phyloP scores from a whole-genome alignment of 306 rosid species.

The Oxytropis ochrocephala region DNA sequence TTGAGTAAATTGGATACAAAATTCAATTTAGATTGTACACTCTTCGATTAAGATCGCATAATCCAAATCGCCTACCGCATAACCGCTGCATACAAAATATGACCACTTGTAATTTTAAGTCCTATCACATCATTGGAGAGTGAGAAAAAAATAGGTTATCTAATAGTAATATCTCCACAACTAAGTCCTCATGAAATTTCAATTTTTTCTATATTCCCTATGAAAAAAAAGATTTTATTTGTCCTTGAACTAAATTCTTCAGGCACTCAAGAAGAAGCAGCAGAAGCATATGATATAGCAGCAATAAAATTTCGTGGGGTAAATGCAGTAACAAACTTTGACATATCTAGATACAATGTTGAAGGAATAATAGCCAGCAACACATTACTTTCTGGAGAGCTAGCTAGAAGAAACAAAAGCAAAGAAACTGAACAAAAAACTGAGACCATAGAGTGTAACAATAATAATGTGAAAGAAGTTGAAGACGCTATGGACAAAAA shows the following conservation, averaged over 20 bases:
- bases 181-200: neutral
- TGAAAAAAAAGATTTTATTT: too few species aligned
- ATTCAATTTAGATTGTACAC: too few species aligned
- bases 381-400: conserved; percentile 63
- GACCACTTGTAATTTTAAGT: too few species aligned
- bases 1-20: too few species aligned
- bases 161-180: too few species aligned
- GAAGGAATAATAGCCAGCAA: conserved; percentile 84
- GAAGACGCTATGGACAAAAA: conserved; percentile 11
- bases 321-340: conserved; percentile 83
- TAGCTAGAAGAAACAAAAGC: conserved; percentile 54
- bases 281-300: conserved; percentile 90
- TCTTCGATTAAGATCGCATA: too few species aligned
- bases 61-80: too few species aligned
- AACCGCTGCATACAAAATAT: too few species aligned
- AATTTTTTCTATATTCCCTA: neutral
- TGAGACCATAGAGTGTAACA: conserved; percentile 28
- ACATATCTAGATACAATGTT: conserved; percentile 63
- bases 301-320: conserved; percentile 84
- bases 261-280: conserved; percentile 99
- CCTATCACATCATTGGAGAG: too few species aligned
- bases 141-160: too few species aligned
- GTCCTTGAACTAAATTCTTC: neutral
- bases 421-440: too few species aligned
- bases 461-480: conserved; percentile 12